phyloP scores from a whole-genome alignment of 768 basidiomycete genomes.

The Pisolithus sp. region DNA sequence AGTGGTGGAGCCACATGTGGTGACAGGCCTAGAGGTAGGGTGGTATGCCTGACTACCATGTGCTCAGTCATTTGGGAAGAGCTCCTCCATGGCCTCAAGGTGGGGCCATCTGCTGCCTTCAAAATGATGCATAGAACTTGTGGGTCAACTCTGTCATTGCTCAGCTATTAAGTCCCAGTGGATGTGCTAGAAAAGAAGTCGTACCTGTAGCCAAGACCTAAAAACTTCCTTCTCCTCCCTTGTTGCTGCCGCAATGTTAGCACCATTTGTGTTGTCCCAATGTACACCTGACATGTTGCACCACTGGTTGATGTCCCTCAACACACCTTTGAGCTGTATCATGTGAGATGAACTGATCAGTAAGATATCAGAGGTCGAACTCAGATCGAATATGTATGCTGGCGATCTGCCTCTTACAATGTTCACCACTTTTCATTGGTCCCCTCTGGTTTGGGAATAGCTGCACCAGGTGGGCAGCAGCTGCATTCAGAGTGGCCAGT shows the following conservation, averaged over 20 bases:
- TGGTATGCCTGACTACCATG: too few species aligned
- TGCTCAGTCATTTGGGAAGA: too few species aligned
- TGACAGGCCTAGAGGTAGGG: too few species aligned
- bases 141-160: too few species aligned
- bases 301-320: not conserved
- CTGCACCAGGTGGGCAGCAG: not conserved
- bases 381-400: not conserved
- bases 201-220: too few species aligned
- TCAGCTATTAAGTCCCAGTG: too few species aligned
- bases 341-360: not conserved
- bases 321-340: not conserved
- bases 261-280: not conserved
- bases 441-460: not conserved
- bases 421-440: not conserved
- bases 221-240: not conserved
- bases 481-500: not conserved
- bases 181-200: too few species aligned
- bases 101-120: too few species aligned
- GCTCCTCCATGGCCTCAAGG: too few species aligned
- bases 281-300: not conserved
- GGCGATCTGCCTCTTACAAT: not conserved
- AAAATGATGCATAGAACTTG: too few species aligned
- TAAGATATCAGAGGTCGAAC: not conserved
- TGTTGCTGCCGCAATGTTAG: not conserved
- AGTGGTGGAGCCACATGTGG: too few species aligned